Conservation (phyloP, 345 rosid genomes). For the Cardamine resedifolia region DNA sequence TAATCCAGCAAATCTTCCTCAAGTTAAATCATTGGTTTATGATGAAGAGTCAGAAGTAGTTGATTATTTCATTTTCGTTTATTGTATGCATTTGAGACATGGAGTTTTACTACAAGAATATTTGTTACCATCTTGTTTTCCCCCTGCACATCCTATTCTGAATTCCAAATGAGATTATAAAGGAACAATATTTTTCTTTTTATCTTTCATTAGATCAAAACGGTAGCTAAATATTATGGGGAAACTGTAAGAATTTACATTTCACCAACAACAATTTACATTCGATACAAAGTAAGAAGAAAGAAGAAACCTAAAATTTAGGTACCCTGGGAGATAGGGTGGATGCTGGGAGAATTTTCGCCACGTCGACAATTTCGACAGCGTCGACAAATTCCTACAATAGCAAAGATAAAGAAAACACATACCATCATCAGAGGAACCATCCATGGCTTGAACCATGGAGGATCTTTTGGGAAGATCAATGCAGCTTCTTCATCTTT, state of each 20-base stretch:
- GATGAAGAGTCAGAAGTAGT: neutral
- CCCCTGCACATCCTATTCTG: neutral
- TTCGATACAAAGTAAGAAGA: neutral
- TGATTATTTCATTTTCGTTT: neutral
- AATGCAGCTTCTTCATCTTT: constrained; percentile 31
- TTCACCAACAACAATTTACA: neutral
- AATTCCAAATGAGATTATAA: neutral
- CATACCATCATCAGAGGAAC: constrained; percentile 19
- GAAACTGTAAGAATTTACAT: constrained; percentile 10
- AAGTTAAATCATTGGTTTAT: neutral
- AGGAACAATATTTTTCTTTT: neutral
- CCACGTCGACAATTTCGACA: constrained; percentile 34
- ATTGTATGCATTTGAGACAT: neutral
- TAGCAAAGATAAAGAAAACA: neutral
- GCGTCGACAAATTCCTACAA: constrained; percentile 14
- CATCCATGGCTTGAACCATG: constrained; percentile 38
- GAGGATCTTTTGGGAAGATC: constrained; percentile 32
- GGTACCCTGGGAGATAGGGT: constrained; percentile 20
- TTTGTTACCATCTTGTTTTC: neutral
- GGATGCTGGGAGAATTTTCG: constrained; percentile 37
- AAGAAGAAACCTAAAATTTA: neutral
- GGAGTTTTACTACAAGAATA: neutral
- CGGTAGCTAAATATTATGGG: neutral
- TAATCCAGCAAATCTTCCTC: neutral
- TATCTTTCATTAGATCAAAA: neutral